These are phyloP conservation scores for Dichotomopilus funicola DNA, from an alignment of 2,329 filamentous ascomycete species.

Conservation along the genomic window DNA sequence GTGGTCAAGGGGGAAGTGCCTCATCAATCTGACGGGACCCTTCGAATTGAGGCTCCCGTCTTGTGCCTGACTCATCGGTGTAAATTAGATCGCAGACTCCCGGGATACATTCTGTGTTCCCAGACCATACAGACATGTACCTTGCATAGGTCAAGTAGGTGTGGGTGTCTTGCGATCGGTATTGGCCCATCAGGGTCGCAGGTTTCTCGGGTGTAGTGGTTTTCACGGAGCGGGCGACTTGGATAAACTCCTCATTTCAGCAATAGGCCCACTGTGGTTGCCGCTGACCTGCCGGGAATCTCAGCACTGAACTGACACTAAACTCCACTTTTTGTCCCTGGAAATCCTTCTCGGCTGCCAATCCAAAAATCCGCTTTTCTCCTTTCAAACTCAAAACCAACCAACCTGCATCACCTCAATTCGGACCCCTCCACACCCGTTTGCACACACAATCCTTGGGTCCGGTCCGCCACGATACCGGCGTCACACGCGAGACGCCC, in stretches of 20 bases:
- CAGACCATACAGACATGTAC: conserved; percentile 4
- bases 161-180: too few species aligned
- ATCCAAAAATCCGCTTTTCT: conserved; percentile 24
- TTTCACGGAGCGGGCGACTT: background rate
- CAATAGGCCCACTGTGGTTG: background rate
- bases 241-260: conserved; percentile 5
- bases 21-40: background rate
- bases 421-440: background rate
- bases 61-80: conserved; percentile 5
- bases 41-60: background rate
- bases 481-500: background rate
- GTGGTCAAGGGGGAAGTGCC: background rate
- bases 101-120: too few species aligned
- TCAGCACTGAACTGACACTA: conserved; percentile 14
- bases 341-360: conserved; percentile 21
- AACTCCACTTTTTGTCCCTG: conserved; percentile 1
- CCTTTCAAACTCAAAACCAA: conserved; percentile 17
- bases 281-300: conserved; percentile 5
- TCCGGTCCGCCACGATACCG: conserved; percentile 1
- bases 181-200: too few species aligned
- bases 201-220: too few species aligned
- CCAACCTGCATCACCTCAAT: conserved; percentile 1
- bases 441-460: conserved; percentile 2
- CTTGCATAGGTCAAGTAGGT: conserved; percentile 3
- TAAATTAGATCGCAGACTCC: background rate